Conservation (phyloP, 768 basidiomycete species). For the Kwoniella sp. region DNA sequence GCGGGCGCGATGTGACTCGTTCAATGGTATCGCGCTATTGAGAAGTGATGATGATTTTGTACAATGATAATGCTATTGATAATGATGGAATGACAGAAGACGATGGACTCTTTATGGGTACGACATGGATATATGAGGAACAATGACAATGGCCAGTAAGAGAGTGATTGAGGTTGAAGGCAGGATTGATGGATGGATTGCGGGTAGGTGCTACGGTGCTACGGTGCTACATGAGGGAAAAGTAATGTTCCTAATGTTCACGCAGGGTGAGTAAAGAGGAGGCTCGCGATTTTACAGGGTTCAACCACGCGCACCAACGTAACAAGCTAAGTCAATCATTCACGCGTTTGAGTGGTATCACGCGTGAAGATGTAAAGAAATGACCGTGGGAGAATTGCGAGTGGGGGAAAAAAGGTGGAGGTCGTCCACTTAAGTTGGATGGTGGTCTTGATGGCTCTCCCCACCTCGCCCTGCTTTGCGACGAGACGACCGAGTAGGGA, state of each 20-base stretch:
- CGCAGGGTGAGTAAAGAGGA: constrained; percentile 2
- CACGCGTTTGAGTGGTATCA: constrained; percentile 8
- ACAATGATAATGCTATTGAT: background rate
- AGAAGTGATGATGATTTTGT: background rate
- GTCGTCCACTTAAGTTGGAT: constrained; percentile 2
- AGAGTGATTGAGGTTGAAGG: background rate
- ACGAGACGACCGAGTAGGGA: background rate
- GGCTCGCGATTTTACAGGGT: constrained; percentile 13
- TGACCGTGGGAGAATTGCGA: constrained; percentile 12
- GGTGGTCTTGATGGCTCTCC: background rate
- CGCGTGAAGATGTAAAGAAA: background rate
- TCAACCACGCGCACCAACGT: background rate
- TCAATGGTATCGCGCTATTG: background rate
- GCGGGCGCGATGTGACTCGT: background rate
- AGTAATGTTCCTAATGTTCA: constrained; percentile 12
- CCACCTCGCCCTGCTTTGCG: background rate
- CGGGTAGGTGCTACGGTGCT: too few relatives aligned
- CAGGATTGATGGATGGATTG: too few relatives aligned
- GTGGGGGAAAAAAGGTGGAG: constrained; percentile 9
- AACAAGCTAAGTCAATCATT: too few relatives aligned
- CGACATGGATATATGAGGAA: background rate
- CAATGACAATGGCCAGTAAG: background rate
- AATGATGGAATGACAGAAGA: background rate
- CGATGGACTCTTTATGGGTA: background rate
- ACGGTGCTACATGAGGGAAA: constrained; percentile 2